Base-by-base conservation (phyloP, 345 rosid genomes). In the Euclidium syriacum region DNA sequence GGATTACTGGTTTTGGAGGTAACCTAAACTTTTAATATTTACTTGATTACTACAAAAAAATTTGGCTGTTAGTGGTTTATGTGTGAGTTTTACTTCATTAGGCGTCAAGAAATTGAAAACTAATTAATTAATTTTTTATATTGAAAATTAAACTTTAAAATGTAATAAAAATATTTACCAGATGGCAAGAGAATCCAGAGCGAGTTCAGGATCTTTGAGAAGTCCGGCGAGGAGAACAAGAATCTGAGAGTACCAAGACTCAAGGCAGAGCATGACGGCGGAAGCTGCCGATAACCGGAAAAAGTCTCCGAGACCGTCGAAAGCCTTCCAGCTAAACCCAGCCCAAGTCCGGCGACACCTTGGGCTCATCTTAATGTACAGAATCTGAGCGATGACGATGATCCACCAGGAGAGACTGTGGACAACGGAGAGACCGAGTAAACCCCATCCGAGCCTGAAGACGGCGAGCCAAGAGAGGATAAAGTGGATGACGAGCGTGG, bases 401-500 rank as follows among this genome's bases (percentile, higher is more conserved):
- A 80, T 50, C 92, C 86, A 83, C 89, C 89, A 81, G 0, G 89
- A 83, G 17, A 81, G 39, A 62, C 82, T 81, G 22, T 81, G 73
- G 18, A 79, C 65, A 5, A 77, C 30, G 0, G 89, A 48, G 6
- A 75, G 79, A 17, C 89, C 86, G 3, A 81, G 0, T 6, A 86
- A 48, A 4, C 94, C 94, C 71, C 69, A 42, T 0, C 76, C 79
- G 0, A 80, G 43, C 70, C 59, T 75, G 50, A 60, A 80, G 5
- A 81, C 73, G 0, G 65, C 81, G 0, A 86, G 10, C 89, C 89
- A 86, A 16, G 82, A 78, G 6, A 86, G 67, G 18, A 69, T 1
- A 1, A 86, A 29, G 71, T 83, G 90, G 30, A 75, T 15, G 53
- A 29, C 74, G 1, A 85, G 75, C 1, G 80, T 53, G 0, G 67